A percentile compares a stretch with the other conserved stretches of the same genome.
Conservation (phyloP, 805 yeast species). For the Priceomyces haplophilus region DNA sequence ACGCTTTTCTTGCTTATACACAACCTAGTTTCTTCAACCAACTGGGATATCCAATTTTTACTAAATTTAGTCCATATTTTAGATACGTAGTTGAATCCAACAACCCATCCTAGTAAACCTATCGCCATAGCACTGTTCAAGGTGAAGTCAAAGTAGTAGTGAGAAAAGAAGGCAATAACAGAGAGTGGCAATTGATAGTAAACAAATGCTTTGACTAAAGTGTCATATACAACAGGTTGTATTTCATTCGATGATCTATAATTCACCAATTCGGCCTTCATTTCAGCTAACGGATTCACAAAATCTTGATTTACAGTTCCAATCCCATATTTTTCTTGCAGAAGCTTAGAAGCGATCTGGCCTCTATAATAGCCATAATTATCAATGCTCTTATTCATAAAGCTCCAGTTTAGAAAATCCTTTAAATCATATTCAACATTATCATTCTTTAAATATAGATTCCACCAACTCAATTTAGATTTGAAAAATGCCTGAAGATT, state of each 20-base stretch:
- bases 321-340: conserved; percentile 22
- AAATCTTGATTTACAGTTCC: conserved; percentile 11
- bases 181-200: conserved; percentile 40
- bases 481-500: conserved; percentile 27
- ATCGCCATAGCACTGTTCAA: conserved; percentile 32
- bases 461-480: conserved; percentile 39
- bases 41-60: conserved; percentile 22
- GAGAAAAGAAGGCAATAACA: conserved; percentile 27
- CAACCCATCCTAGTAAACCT: conserved; percentile 34
- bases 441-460: conserved; percentile 38
- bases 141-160: conserved; percentile 32
- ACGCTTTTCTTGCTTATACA: conserved; percentile 34
- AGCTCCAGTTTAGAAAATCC: conserved; percentile 32
- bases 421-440: conserved; percentile 42
- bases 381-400: conserved; percentile 40
- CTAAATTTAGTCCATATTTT: conserved; percentile 33
- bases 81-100: conserved; percentile 42
- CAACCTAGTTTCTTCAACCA: conserved; percentile 36
- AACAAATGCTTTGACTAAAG: conserved; percentile 26
- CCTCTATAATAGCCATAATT: conserved; percentile 37
- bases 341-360: conserved; percentile 29
- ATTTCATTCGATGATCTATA: conserved; percentile 27
- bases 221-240: conserved; percentile 35
- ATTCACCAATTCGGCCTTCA: conserved; percentile 31
- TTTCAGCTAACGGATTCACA: conserved; percentile 27